Base-by-base conservation (phyloP, 1,139 yeast species). In the Candida gigantensis region DNA sequence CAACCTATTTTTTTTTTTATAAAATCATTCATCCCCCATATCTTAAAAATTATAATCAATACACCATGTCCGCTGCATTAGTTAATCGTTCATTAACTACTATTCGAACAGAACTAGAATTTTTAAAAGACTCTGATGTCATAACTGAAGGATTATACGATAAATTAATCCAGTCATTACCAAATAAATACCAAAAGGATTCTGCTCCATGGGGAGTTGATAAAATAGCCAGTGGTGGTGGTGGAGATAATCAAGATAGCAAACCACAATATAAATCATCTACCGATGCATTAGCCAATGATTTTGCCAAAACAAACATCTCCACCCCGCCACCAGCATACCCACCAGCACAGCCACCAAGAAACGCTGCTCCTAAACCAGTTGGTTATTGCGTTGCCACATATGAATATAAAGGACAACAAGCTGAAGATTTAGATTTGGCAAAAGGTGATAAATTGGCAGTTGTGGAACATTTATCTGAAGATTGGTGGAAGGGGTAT, bases 401-500 rank as follows among this genome's bases (percentile, higher is more conserved):
- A 34, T 90, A 84, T 59, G 88, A 80, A 50, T 89, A 81, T 58
- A 60, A 60, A 6, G 57, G 72, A 0, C 84, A 79, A 48, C 88
- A 86, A 55, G 67, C 77, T 0, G 92, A 81, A 28, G 98, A 92
- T 58, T 65, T 92, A 52, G 61, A 59, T 5, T 68, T 92, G 32
- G 55, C 50, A 32, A 73, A 68, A 34, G 97, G 94, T 34, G 92
- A 84, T 45, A 78, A 74, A 52, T 60, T 92, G 37, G 76, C 76
- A 26, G 76, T 92, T 6, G 44, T 77, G 5, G 96, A 89, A 55
- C 87, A 79, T 55, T 72, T 84, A 41, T 86, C 94, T 14, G 74
- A 75, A 27, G 94, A 89, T 57, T 90, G 98, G 97, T 89, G 94
- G 88, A 83, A 79, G 57, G 97, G 98, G 29, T 68, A 63, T 51